Evolutionary conservation across 2,329 filamentous ascomycete genomes (phyloP).

Genomic region (Metarhizium anisopliae): DNA sequence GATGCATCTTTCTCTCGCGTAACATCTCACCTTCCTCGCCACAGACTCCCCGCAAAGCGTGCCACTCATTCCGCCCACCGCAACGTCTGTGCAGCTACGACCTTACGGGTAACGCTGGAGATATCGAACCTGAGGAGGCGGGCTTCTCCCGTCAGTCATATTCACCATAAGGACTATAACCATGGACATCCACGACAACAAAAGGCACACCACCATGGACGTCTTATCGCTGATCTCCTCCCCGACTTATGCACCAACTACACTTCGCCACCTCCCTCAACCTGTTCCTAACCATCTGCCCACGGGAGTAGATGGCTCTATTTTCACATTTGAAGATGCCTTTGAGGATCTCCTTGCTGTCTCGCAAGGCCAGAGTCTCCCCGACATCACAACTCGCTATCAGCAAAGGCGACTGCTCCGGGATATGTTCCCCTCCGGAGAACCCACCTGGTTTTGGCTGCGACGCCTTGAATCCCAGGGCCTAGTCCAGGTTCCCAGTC

Average conservation of each 20-base stretch:
- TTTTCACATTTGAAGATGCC: conserved; percentile 46
- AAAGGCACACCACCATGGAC: conserved; percentile 1
- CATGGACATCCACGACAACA: neutral
- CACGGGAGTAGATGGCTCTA: conserved; percentile 21
- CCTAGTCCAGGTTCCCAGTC: conserved; percentile 24
- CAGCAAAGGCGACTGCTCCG: conserved; percentile 27
- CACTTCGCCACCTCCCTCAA: conserved; percentile 35
- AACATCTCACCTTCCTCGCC: no score
- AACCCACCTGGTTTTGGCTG: conserved; percentile 34
- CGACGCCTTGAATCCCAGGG: conserved; percentile 27
- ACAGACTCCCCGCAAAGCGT: no score
- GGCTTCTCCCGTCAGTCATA: neutral
- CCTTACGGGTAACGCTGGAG: neutral
- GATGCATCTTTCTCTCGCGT: no score
- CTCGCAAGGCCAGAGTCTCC: conserved; percentile 31
- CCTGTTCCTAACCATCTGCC: conserved; percentile 38
- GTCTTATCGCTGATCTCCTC: conserved; percentile 15
- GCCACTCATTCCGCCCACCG: neutral
- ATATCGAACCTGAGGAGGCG: neutral
- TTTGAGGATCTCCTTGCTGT: conserved; percentile 48
- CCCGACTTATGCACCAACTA: conserved; percentile 20
- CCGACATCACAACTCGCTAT: conserved; percentile 27
- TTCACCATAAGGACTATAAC: neutral
- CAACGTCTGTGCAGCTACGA: neutral
- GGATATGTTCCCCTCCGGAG: conserved; percentile 29